These are phyloP conservation scores for Solanum chiquidenum DNA, from an alignment of 257 asterid species.

Conservation along the genomic window DNA sequence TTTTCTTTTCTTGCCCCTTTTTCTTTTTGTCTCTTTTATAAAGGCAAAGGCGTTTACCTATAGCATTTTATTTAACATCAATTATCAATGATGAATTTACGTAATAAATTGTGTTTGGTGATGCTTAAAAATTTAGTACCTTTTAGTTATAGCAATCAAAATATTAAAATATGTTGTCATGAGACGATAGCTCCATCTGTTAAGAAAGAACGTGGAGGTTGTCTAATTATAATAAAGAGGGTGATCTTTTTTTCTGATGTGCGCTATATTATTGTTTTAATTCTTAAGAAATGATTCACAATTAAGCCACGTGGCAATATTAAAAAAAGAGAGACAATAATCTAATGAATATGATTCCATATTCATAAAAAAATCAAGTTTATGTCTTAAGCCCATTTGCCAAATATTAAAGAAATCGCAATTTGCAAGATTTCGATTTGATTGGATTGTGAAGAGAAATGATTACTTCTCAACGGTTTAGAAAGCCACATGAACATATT, in stretches of 20 bases:
- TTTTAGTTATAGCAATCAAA: not conserved
- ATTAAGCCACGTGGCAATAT: not conserved
- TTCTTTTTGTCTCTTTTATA: not conserved
- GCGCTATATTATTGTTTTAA: not conserved
- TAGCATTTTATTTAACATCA: not conserved
- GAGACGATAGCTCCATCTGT: not conserved
- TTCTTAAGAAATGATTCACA: not conserved
- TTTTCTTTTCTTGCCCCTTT: not conserved
- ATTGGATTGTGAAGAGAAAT: not conserved
- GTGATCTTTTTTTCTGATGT: too few species aligned
- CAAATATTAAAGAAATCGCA: not conserved
- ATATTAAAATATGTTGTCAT: not conserved
- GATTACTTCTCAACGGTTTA: not conserved
- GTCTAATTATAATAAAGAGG: not conserved
- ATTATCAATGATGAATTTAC: not conserved
- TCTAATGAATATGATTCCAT: not conserved
- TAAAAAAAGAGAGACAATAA: not conserved
- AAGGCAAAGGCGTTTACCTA: not conserved
- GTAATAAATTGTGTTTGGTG: not conserved
- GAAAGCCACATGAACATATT: not conserved
- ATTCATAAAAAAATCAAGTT: not conserved
- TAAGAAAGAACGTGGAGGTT: too few species aligned
- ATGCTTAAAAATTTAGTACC: not conserved
- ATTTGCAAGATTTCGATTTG: not conserved
- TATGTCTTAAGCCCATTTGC: not conserved